Evolutionary conservation across 108 stramenopile species (phyloP), one percentile per base, ranked within the genome.

Genomic region (Pseudonitzschia pungens): DNA sequence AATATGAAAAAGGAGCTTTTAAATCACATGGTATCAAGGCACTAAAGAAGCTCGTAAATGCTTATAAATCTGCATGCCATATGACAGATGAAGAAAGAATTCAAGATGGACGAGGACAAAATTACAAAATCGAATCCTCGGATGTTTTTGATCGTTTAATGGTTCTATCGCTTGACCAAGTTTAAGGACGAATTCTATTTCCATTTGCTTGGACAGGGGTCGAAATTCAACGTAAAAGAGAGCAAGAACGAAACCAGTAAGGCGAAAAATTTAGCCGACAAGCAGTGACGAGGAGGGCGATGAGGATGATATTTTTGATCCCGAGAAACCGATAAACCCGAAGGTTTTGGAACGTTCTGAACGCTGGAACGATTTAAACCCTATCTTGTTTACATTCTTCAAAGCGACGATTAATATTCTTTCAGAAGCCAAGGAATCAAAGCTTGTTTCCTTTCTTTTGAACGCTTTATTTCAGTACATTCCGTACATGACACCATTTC

Each of bases 401-500:
- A 82, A 81, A 71, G 77, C 91, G 8, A 87, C 90, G 0, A 60
- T 88, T 0, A 91, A 95, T 66, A 51, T 95, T 44, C 81, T 95
- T 20, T 70, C 87, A 7, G 90, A 89, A 75, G 84, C 90, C 4
- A 95, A 95, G 70, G 92, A 95, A 69, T 83, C 94, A 42, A 81
- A 88, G n/a, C 69, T 89, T 21, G 77, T 91, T 28, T 80, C 75
- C 24, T 87, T 91, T 67, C 82, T 95, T 15, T 75, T 95, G 20
- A 81, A 86, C 70, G 79, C 88, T 4, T 74, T 95, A 53, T 59
- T 76, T 51, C 85, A 88, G 28, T 91, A 91, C 67, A 68, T 96
- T 29, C 95, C 92, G 31, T 94, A 84, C 79, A 81, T 97, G 53
- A 83, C 92, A 41, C 89, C 96, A 8, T 92, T 94, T 65, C 92